Conservation (phyloP, 305 asterid species). For the Striga hermonthica region DNA sequence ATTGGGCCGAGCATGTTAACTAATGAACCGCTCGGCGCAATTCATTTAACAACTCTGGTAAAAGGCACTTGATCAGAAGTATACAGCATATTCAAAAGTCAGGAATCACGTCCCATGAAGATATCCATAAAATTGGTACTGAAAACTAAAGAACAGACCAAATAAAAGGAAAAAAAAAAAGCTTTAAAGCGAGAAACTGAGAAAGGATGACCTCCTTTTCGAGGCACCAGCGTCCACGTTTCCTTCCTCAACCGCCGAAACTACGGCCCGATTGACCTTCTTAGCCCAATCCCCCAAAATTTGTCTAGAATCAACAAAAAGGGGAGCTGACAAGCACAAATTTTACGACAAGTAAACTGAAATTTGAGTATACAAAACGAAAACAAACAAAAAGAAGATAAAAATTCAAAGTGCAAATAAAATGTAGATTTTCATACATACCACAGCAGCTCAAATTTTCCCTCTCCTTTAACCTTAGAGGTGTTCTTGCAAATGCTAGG, state of each 20-base stretch:
- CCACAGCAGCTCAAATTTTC: conserved; percentile 33
- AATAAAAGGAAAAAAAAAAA: conserved; percentile 12
- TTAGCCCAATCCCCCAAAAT: conserved; percentile 29
- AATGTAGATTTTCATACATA: conserved; percentile 24
- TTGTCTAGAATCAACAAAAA: conserved; percentile 23
- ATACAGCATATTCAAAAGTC: background rate
- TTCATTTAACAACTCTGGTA: too few species aligned
- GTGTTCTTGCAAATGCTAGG: conserved; percentile 31
- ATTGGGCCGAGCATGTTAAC: too few species aligned
- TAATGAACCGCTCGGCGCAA: too few species aligned
- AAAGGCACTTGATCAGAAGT: background rate
- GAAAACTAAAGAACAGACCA: conserved; percentile 3
- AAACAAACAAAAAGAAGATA: background rate
- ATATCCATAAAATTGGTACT: background rate
- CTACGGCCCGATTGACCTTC: conserved; percentile 29
- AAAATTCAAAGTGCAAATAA: background rate
- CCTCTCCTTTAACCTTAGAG: conserved; percentile 23
- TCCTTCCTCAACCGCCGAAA: conserved; percentile 40
- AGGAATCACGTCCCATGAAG: background rate
- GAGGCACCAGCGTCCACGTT: conserved; percentile 28
- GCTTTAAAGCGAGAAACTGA: too few species aligned
- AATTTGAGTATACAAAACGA: background rate
- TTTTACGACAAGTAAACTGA: conserved; percentile 9
- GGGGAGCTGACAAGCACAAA: conserved; percentile 20
- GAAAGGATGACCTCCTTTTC: conserved; percentile 39